Base-by-base conservation (phyloP, 2,329 filamentous ascomycete genomes). In the Talaromyces sp. region DNA sequence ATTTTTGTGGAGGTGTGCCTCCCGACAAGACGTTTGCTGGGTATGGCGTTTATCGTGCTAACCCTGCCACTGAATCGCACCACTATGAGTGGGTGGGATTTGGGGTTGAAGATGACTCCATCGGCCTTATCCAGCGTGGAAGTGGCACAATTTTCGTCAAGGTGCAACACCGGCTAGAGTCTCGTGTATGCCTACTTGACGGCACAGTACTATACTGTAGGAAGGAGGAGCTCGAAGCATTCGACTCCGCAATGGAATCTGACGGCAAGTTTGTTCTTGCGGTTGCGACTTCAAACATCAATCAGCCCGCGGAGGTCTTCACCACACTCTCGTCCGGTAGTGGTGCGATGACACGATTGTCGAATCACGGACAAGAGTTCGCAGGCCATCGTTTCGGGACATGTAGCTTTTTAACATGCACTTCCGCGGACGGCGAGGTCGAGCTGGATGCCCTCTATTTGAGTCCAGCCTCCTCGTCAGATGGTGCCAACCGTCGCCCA, bases 1-100 rank as follows among this genome's bases (percentile, higher is more conserved):
- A 61, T 47, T 61, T 61, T 45, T 61, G 59, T 37, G 59, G 39
- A 50, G 57, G 57, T 60, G 39, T 60, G 27, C 57, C 57, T 31
- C 37, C 57, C 19, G 10, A n/a, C 39, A 60, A 60, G 57, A 47
- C 3, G 22, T 60, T 60, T 16, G 57, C 57, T 47, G 57, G 57
- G 41, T 35, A 35, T 60, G 57, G 57, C 16, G 41, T 60, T 33
- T 60, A 60, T 33, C 57, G 57, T 43, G 35, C 41, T 3, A 19
- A 33, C 19, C 43, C 41, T 33, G 24, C 50, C 50, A n/a, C 50
- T 31, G 41, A 39, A 60, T 41, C 43, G 22, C 57, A 60, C 41
- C 41, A 31, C 37, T 60, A 60, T 60, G 57, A 60, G 37, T 60
- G 57, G 57, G 39, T 43, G 19, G 57, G 22, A 45, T 60, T 60